Evolutionary conservation across 257 asterid species (phyloP).

Genomic region (Nicotiana undulata): DNA sequence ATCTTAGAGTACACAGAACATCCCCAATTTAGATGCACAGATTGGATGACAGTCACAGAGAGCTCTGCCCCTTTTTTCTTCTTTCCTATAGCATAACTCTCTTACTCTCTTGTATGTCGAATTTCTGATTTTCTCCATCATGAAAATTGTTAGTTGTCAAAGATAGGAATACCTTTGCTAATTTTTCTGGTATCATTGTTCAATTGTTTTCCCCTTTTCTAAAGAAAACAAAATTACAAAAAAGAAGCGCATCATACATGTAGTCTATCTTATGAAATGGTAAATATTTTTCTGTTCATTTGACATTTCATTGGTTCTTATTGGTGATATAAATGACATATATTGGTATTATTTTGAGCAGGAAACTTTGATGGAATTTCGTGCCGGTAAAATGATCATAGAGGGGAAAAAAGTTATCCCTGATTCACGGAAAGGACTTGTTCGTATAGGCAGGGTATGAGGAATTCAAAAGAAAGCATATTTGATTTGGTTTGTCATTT

Average conservation of each 20-base stretch:
- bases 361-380: constrained; percentile 75
- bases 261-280: neutral
- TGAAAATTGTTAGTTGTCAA: neutral
- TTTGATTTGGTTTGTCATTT: constrained; percentile 2
- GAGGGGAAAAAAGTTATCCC: constrained; percentile 75
- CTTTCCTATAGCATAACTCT: neutral
- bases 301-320: neutral
- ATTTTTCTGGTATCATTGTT: neutral
- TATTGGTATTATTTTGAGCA: constrained; percentile 21
- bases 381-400: constrained; percentile 94
- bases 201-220: neutral
- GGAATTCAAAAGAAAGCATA: neutral
- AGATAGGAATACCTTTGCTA: neutral
- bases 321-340: neutral
- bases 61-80: neutral
- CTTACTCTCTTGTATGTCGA: neutral
- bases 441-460: constrained; percentile 88
- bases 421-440: constrained; percentile 87
- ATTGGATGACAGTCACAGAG: neutral
- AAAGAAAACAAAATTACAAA: neutral
- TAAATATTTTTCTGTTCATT: neutral
- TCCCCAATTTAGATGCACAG: neutral
- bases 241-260: neutral
- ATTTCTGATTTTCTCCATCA: neutral
- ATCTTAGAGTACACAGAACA: neutral